Evolutionary conservation across 1,284 basidiomycete species (phyloP), one percentile per base, ranked within the genome.

Genomic region (Marasmius oreades): DNA sequence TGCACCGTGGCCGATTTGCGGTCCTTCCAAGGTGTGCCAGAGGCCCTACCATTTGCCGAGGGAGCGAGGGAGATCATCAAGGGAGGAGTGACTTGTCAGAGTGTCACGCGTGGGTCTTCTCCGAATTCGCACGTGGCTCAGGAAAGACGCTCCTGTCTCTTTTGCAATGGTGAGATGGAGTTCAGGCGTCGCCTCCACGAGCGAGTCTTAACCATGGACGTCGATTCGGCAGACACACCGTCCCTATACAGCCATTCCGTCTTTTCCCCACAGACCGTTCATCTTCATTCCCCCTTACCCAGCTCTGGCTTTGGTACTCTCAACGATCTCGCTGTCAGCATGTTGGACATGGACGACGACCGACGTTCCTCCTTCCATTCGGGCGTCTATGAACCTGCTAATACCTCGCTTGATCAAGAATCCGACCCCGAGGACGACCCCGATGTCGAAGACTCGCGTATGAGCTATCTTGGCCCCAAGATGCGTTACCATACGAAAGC

Each of bases 401-500:
- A 55, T 23, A 22, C 36, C 34, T 50, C 24, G 8, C 37, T 22
- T 31, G 57, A 57, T 51, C 24, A 45, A n/a, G 61, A 65, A 24
- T 66, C 67, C 52, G 60, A 65, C 14, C 67, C 74, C 52, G 66
- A 72, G 39, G 65, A 70, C 37, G 69, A 71, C 14, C 67, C 69
- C 47, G 65, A 39, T 37, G 73, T 73, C n/a, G 72, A 71, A 52
- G 67, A 73, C 22, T 61, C 75, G 58, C 77, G 84, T 55, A 80
- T 89, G 70, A 90, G 86, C 64, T 72, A 85, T 53, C 81, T 87
- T 43, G 90, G 90, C 16, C 89, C 89, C 26, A 89, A 84, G 68
- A 88, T 92, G 79, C 82, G 85, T 48, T 83, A 90, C 66, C 88
- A 90, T 69, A 86, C 87, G 58, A 84, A 79, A 26, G 86, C 89